Conservation (phyloP, 176 grass and related monocot genomes). For the Pharus latifolius region DNA sequence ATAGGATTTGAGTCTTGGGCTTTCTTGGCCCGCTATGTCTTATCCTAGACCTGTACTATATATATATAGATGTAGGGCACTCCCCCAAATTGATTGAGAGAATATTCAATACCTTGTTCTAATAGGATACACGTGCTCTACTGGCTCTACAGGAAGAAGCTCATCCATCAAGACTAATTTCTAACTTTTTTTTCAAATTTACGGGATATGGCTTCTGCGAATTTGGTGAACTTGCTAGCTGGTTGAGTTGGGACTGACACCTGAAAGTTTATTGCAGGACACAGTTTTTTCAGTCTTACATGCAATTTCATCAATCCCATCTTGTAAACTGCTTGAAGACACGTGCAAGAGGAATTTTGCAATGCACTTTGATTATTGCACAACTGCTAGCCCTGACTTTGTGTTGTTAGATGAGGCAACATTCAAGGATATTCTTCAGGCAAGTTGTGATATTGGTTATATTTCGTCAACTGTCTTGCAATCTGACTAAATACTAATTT, state of each 20-base stretch:
- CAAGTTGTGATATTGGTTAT: constrained; percentile 28
- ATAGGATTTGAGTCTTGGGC: too few relatives aligned
- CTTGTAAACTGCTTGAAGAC: constrained; percentile 92
- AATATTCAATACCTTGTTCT: too few relatives aligned
- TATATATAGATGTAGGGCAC: too few relatives aligned
- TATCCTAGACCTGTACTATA: too few relatives aligned
- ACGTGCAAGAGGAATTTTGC: constrained; percentile 82
- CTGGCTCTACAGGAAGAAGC: constrained; percentile 50
- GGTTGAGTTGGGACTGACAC: constrained; percentile 44
- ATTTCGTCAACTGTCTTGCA: constrained; percentile 10
- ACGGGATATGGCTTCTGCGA: constrained; percentile 48
- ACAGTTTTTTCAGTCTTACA: constrained; percentile 77
- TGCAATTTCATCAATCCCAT: constrained; percentile 65
- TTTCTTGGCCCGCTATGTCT: too few relatives aligned
- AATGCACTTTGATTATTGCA: constrained; percentile 93
- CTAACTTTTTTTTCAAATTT: constrained; percentile 38
- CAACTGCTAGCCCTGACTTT: constrained; percentile 75
- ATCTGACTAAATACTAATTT: not conserved
- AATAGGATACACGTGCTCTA: constrained; percentile 33
- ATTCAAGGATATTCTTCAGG: constrained; percentile 85
- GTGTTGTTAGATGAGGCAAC: constrained; percentile 79
- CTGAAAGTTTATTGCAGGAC: constrained; percentile 89
- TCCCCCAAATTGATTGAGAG: too few relatives aligned
- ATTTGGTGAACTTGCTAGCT: constrained; percentile 70
- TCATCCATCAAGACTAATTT: constrained; percentile 49